Conservation (phyloP, 768 basidiomycete genomes). For the Boletus vinaceobasis region DNA sequence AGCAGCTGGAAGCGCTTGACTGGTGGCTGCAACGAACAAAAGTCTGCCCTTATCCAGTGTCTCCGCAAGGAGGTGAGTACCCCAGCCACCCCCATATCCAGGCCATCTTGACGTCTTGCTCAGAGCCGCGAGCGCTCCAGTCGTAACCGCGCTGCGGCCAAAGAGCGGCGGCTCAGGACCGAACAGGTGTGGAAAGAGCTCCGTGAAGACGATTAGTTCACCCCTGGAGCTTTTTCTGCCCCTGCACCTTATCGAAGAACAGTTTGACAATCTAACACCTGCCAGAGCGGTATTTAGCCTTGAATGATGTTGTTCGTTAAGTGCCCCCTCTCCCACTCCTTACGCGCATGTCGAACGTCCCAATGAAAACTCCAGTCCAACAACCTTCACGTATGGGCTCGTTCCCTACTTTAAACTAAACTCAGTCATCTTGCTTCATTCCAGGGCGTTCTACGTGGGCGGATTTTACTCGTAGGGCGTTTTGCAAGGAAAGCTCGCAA, state of each 20-base stretch:
- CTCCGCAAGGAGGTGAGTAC: slow-evolving; percentile 62
- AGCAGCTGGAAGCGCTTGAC: slow-evolving; percentile 61
- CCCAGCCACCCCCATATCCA: not conserved
- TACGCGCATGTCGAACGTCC: not conserved
- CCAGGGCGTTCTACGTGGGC: slow-evolving; percentile 27
- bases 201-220: slow-evolving; percentile 41
- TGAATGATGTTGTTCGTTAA: not conserved
- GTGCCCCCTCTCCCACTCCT: not conserved
- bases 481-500: slow-evolving; percentile 29
- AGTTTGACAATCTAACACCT: not conserved
- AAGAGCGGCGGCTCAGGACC: slow-evolving; percentile 50
- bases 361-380: not conserved
- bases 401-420: not conserved
- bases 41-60: slow-evolving; percentile 67
- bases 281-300: not conserved
- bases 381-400: slow-evolving; percentile 18
- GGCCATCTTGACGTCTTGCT: slow-evolving; percentile 1
- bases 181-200: slow-evolving; percentile 64
- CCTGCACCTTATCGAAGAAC: not conserved
- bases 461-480: slow-evolving; percentile 30
- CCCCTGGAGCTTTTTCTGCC: not conserved
- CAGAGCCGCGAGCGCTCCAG: slow-evolving; percentile 60
- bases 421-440: not conserved
- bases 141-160: slow-evolving; percentile 59
- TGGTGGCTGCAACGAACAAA: slow-evolving; percentile 67